A percentile compares a stretch with the other conserved stretches of the same genome.
Conservation (phyloP, 257 asterid genomes). For the Nicotiana benthamiana region DNA sequence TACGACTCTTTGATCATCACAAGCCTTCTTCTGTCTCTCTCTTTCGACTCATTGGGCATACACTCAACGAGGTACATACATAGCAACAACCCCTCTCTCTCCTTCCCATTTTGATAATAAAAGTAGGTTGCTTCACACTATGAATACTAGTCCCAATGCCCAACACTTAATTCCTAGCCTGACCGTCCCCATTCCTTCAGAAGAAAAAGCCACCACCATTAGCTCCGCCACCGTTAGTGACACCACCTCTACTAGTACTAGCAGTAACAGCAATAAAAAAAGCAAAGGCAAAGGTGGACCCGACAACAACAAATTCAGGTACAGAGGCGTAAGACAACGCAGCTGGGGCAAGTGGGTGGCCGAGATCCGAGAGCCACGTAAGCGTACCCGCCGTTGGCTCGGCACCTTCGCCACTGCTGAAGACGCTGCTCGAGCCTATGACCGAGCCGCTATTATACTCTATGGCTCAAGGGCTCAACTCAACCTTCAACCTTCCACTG, state of each 20-base stretch:
- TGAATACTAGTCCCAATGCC: neutral
- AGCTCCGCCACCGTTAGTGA: neutral
- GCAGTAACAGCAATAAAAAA: neutral
- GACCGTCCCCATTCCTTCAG: neutral
- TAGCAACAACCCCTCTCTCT: neutral
- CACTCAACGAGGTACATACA: neutral
- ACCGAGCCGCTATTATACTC: slow-evolving; percentile 75
- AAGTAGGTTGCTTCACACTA: neutral
- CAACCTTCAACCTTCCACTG: slow-evolving; percentile 51
- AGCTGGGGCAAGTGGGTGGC: slow-evolving; percentile 99
- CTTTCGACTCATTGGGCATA: neutral
- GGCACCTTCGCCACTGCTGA: slow-evolving; percentile 92
- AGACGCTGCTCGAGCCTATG: slow-evolving; percentile 97
- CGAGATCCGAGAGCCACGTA: slow-evolving; percentile 89
- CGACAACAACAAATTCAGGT: slow-evolving; percentile 67
- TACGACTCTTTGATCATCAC: neutral
- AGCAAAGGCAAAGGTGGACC: slow-evolving; percentile 82
- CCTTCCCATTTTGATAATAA: neutral
- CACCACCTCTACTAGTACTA: neutral
- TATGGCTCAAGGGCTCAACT: slow-evolving; percentile 79
- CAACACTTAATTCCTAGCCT: neutral
- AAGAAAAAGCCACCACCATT: neutral
- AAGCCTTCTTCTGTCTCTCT: neutral
- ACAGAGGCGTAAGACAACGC: slow-evolving; percentile 80
- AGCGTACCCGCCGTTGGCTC: slow-evolving; percentile 75